phyloP scores from a whole-genome alignment of 2,329 filamentous ascomycete species.

The Monosporascus ibericus region DNA sequence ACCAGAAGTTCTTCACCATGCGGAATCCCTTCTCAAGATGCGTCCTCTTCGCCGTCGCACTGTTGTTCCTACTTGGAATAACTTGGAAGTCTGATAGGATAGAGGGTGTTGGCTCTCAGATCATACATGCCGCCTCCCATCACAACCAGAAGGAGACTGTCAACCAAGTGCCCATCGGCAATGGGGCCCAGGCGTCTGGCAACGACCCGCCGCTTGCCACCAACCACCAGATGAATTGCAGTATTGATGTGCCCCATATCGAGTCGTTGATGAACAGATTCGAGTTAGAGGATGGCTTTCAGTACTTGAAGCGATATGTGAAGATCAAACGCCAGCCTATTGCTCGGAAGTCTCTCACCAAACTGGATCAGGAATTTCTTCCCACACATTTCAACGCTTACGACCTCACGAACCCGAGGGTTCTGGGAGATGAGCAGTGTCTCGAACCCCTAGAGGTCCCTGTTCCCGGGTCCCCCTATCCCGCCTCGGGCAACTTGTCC shows the following conservation, averaged over 20 bases:
- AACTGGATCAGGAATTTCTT: constrained; percentile 41
- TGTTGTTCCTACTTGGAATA: constrained; percentile 36
- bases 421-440: constrained; percentile 36
- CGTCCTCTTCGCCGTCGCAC: constrained; percentile 35
- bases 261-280: constrained; percentile 39
- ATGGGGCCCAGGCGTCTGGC: constrained; percentile 17
- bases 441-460: constrained; percentile 43
- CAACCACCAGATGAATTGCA: constrained; percentile 40
- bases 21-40: constrained; percentile 42
- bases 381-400: constrained; percentile 40
- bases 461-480: constrained; percentile 44
- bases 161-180: constrained; percentile 24
- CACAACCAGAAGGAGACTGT: constrained; percentile 27
- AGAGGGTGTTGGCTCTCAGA: constrained; percentile 32
- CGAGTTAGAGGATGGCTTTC: constrained; percentile 42
- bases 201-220: constrained; percentile 27
- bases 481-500: constrained; percentile 45
- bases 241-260: constrained; percentile 41
- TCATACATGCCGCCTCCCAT: constrained; percentile 33
- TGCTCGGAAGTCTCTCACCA: constrained; percentile 44
- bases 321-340: constrained; percentile 45
- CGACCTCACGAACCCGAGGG: constrained; percentile 36
- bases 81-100: constrained; percentile 36
- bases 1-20: constrained; percentile 41
- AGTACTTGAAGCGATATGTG: constrained; percentile 52